Conservation (phyloP, 805 yeast genomes). For the Ogataea methanolica region DNA sequence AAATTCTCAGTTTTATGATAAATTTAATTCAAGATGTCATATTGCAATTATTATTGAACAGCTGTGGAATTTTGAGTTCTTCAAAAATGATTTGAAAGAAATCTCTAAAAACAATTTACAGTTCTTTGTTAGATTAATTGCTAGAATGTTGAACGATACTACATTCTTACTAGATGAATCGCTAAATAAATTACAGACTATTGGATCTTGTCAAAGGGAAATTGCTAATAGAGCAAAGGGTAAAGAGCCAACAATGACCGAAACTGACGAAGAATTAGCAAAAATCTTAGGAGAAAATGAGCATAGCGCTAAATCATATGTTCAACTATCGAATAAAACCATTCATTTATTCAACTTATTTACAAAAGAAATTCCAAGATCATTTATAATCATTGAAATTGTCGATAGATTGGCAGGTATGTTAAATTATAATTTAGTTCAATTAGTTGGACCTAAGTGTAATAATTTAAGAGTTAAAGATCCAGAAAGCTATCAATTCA, state of each 20-base stretch:
- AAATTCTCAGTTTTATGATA: constrained; percentile 91
- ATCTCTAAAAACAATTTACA: constrained; percentile 62
- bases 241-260: constrained; percentile 34
- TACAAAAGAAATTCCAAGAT: constrained; percentile 79
- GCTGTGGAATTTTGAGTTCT: constrained; percentile 71
- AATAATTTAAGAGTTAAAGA: constrained; percentile 78
- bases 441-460: constrained; percentile 95
- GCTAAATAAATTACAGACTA: constrained; percentile 67
- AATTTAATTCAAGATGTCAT: constrained; percentile 85
- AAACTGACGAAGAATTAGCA: constrained; percentile 57
- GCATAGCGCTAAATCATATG: constrained; percentile 71
- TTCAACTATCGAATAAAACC: constrained; percentile 80
- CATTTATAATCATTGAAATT: constrained; percentile 83
- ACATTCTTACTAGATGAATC: constrained; percentile 92
- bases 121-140: constrained; percentile 88
- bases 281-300: constrained; percentile 60
- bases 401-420: constrained; percentile 93
- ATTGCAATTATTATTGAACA: constrained; percentile 79
- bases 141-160: constrained; percentile 91
- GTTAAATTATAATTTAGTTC: constrained; percentile 87
- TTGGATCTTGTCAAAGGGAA: constrained; percentile 72
- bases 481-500: constrained; percentile 79
- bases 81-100: constrained; percentile 60
- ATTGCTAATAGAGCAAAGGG: constrained; percentile 43
- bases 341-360: constrained; percentile 74